Evolutionary conservation across 2,329 filamentous ascomycete species (phyloP).

Genomic region (Colletotrichum echinochloae): DNA sequence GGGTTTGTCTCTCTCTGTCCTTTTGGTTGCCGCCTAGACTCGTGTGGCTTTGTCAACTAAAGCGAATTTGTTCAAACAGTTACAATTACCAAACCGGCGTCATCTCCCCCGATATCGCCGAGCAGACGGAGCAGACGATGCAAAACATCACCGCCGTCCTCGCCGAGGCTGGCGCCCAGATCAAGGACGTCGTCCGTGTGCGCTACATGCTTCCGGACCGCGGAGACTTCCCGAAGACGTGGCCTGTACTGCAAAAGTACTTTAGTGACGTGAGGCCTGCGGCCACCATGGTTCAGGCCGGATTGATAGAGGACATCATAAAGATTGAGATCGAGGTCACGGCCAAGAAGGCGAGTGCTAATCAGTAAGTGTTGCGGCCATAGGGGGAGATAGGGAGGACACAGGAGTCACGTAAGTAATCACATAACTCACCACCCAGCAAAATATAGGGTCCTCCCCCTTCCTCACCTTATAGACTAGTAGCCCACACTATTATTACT

Average conservation of each 20-base stretch:
- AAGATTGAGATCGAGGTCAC: conserved; percentile 60
- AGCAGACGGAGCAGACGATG: conserved; percentile 64
- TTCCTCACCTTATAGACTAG: too few relatives aligned
- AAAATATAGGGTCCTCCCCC: too few relatives aligned
- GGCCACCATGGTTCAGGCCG: conserved; percentile 65
- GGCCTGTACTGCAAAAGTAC: conserved; percentile 63
- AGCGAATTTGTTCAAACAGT: conserved; percentile 45
- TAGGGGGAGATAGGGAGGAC: too few relatives aligned
- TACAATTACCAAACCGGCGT: conserved; percentile 63
- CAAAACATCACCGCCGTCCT: conserved; percentile 61
- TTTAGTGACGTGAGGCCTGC: conserved; percentile 63
- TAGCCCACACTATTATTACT: too few relatives aligned
- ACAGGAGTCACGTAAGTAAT: too few relatives aligned
- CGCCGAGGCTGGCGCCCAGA: conserved; percentile 54
- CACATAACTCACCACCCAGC: too few relatives aligned
- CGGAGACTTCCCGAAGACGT: conserved; percentile 60
- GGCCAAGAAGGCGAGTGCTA: conserved; percentile 43
- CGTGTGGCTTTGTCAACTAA: background rate
- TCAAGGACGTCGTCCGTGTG: conserved; percentile 64
- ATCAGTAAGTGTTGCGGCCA: background rate
- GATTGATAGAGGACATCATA: conserved; percentile 63
- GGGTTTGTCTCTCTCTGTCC: conserved; percentile 51
- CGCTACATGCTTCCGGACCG: conserved; percentile 64
- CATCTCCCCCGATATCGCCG: conserved; percentile 58
- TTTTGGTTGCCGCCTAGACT: too few relatives aligned